These are phyloP conservation scores for Lactuca saligna DNA, from an alignment of 129 eudicot species.

Conservation along the genomic window DNA sequence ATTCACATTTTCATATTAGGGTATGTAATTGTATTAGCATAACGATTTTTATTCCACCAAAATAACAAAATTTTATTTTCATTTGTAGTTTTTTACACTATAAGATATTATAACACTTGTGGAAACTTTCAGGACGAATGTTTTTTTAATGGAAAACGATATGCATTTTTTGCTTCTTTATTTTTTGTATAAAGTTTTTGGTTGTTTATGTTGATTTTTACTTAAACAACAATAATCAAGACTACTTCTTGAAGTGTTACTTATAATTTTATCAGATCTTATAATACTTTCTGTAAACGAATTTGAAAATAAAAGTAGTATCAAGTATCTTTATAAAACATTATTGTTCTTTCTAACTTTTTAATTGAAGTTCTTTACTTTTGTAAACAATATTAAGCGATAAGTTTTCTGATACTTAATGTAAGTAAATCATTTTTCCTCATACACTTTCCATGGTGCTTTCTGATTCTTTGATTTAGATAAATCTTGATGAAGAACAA, in stretches of 20 bases:
- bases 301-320: not conserved
- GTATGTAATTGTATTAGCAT: constrained; percentile 1
- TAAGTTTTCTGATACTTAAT: not conserved
- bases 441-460: not conserved
- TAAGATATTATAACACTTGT: not conserved
- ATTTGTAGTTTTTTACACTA: not conserved
- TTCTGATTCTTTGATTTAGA: constrained; percentile 37
- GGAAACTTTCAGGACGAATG: not conserved
- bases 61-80: not conserved
- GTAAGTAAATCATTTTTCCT: not conserved
- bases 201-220: not conserved
- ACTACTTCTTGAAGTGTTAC: not conserved
- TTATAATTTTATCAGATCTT: no score
- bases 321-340: not conserved
- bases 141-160: not conserved
- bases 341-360: not conserved
- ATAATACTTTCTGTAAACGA: not conserved
- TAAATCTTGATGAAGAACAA: constrained; percentile 33
- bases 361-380: not conserved
- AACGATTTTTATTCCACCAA: not conserved
- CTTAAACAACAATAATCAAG: not conserved
- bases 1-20: constrained; percentile 2
- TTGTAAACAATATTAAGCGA: not conserved
- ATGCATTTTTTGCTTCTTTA: not conserved
- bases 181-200: no score